phyloP scores from a whole-genome alignment of 176 grass and related monocot genomes.

The Cenchrus fungigraminus region DNA sequence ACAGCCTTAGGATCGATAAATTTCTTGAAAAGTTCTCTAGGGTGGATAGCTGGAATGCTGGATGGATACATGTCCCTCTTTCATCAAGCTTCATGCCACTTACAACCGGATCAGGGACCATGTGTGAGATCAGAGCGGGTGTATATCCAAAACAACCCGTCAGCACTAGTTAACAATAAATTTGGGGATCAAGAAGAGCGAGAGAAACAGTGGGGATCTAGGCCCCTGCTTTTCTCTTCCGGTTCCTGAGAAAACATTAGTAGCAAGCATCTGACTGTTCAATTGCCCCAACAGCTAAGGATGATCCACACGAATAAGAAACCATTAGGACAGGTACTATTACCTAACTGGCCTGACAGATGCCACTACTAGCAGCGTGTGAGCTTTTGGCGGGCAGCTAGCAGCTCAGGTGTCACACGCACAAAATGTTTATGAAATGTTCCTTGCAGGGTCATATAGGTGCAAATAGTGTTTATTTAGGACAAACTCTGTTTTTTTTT shows the following conservation, averaged over 20 bases:
- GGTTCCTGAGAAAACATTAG: background rate
- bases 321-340: background rate
- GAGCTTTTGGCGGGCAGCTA: background rate
- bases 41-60: background rate
- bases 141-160: background rate
- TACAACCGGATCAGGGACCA: background rate
- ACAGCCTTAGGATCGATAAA: background rate
- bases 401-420: background rate
- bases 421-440: no score
- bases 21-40: background rate
- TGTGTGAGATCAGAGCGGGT: no score
- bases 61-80: background rate
- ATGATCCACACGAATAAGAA: background rate
- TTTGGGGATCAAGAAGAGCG: no score
- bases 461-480: background rate
- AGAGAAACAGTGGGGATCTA: background rate
- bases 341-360: background rate
- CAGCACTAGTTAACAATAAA: background rate
- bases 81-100: background rate
- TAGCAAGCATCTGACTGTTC: background rate
- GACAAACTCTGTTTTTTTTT: background rate
- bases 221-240: background rate
- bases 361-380: background rate
- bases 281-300: background rate
- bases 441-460: no score